Percentiles rank a stretch among this genome's conserved stretches.
Evolutionary conservation across 805 yeast genomes (phyloP).

Genomic region (Ogataea pilisensis): DNA sequence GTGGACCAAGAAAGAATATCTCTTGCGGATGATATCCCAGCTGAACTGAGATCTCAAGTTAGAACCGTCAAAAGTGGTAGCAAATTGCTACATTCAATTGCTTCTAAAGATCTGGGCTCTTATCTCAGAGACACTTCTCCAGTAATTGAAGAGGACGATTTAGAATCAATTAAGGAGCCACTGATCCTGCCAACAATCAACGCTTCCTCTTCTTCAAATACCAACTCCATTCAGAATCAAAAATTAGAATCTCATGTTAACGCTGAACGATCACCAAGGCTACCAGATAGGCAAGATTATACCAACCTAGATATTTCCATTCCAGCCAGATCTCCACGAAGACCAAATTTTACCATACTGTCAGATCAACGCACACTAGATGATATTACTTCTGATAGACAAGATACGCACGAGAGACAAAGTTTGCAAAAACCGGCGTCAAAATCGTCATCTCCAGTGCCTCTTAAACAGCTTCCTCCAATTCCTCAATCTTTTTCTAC

Average conservation of each 20-base stretch:
- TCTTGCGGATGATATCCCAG: conserved; percentile 9
- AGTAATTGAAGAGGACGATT: conserved; percentile 17
- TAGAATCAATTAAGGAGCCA: conserved; percentile 19
- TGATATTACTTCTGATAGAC: neutral
- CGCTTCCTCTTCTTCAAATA: neutral
- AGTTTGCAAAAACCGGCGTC: neutral
- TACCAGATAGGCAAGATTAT: conserved; percentile 25
- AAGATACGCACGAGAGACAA: neutral
- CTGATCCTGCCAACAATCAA: conserved; percentile 18
- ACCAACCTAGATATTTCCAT: conserved; percentile 23
- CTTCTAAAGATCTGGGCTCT: conserved; percentile 11
- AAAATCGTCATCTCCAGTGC: neutral
- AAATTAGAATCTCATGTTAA: neutral
- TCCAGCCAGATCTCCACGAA: conserved; percentile 31
- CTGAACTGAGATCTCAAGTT: conserved; percentile 18
- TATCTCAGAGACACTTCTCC: conserved; percentile 14
- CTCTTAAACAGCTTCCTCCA: conserved; percentile 1
- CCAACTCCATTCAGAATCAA: neutral
- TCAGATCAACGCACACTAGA: neutral
- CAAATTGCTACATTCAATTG: conserved; percentile 13
- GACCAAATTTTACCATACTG: conserved; percentile 20
- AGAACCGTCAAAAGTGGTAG: conserved; percentile 13
- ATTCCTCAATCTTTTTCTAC: neutral
- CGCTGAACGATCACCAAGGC: conserved; percentile 10
- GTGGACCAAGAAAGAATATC: conserved; percentile 20